Percentiles rank a stretch among this genome's conserved stretches.
Evolutionary conservation across 345 rosid genomes (phyloP).

Genomic region (Psidium guajava): DNA sequence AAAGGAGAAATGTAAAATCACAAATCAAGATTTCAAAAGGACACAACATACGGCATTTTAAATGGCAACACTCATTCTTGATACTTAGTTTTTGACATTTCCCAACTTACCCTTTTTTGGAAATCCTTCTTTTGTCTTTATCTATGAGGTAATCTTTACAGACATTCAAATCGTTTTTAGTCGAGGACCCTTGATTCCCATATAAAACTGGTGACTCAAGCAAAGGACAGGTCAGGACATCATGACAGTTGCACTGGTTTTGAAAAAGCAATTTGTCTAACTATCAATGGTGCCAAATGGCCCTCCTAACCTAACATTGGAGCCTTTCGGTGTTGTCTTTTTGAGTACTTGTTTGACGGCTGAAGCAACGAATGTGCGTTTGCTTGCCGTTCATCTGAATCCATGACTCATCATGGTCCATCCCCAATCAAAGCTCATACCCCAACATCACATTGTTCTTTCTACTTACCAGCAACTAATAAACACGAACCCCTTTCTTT

Average conservation of each 20-base stretch:
- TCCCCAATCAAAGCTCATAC: neutral
- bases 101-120: neutral
- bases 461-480: neutral
- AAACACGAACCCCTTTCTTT: neutral
- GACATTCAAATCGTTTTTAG: neutral
- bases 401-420: neutral
- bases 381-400: neutral
- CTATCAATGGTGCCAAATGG: neutral
- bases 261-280: neutral
- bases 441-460: neutral
- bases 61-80: accelerated
- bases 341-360: neutral
- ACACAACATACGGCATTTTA: neutral
- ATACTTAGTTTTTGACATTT: neutral
- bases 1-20: neutral
- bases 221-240: neutral
- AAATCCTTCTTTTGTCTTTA: neutral
- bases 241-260: neutral
- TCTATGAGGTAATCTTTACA: neutral
- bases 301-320: neutral
- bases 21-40: neutral
- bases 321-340: neutral
- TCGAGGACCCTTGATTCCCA: neutral
- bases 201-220: neutral
- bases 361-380: neutral